Percentiles rank a stretch among this genome's conserved stretches.
phyloP scores from a whole-genome alignment of 176 grass and related monocot species.

The Triticum monococcum region DNA sequence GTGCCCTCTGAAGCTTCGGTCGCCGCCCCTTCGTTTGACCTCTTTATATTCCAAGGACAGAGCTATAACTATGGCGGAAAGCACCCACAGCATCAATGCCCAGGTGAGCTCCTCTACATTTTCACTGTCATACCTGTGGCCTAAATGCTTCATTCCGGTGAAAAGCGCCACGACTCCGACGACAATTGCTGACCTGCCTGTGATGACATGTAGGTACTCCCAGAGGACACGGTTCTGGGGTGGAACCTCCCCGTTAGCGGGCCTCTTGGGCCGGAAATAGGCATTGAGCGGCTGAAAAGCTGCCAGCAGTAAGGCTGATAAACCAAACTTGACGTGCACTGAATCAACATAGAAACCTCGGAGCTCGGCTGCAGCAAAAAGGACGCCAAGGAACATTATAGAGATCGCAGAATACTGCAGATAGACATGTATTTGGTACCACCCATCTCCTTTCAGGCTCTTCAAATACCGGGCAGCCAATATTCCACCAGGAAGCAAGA shows the following conservation, averaged over 20 bases:
- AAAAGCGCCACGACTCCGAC: slow-evolving; percentile 69
- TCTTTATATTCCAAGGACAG: slow-evolving; percentile 78
- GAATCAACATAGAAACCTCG: slow-evolving; percentile 68
- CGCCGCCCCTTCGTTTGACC: slow-evolving; percentile 33
- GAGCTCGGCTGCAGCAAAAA: slow-evolving; percentile 70
- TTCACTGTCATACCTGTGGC: slow-evolving; percentile 76
- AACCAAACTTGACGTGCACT: slow-evolving; percentile 86
- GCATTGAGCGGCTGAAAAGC: slow-evolving; percentile 79
- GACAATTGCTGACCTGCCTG: slow-evolving; percentile 68
- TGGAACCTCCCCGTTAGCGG: slow-evolving; percentile 48
- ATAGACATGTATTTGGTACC: slow-evolving; percentile 85
- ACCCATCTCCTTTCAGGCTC: slow-evolving; percentile 73
- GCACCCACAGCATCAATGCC: slow-evolving; percentile 78
- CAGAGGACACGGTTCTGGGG: slow-evolving; percentile 58
- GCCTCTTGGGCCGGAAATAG: slow-evolving; percentile 64
- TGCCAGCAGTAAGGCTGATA: slow-evolving; percentile 58
- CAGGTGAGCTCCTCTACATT: slow-evolving; percentile 83
- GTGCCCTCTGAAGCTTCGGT: slow-evolving; percentile 49
- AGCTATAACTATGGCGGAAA: slow-evolving; percentile 55
- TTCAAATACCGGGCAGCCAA: slow-evolving; percentile 90
- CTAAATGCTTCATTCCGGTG: slow-evolving; percentile 90
- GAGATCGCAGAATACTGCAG: slow-evolving; percentile 79
- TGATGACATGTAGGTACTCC: slow-evolving; percentile 85
- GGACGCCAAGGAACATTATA: slow-evolving; percentile 76
- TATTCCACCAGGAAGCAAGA: slow-evolving; percentile 87